These are phyloP conservation scores for Ichthyophthirius multifiliis DNA, from an alignment of 169 alveolate species.

Conservation along the genomic window DNA sequence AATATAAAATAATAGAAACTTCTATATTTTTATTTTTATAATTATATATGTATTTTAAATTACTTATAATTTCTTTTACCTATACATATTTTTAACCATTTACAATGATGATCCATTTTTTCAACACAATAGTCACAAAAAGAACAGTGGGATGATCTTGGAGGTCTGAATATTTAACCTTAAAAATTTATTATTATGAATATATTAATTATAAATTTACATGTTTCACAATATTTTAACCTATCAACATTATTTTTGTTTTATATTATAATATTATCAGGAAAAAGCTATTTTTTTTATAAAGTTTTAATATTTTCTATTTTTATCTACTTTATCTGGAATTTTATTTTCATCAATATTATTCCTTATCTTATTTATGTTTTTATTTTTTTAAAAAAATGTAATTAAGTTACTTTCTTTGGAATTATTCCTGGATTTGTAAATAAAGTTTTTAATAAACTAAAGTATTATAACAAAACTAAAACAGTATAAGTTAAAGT, in stretches of 20 bases:
- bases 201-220: neutral
- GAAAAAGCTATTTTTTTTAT: neutral
- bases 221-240: neutral
- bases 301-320: neutral
- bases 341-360: neutral
- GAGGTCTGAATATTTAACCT: slow-evolving; percentile 79
- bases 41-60: neutral
- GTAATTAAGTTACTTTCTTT: neutral
- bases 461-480: too few relatives aligned
- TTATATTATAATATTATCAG: neutral
- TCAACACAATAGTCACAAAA: slow-evolving; percentile 90
- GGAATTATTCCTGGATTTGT: neutral
- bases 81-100: slow-evolving; percentile 89
- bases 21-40: neutral
- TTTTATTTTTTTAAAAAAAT: too few relatives aligned
- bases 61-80: slow-evolving; percentile 84
- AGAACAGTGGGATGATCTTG: slow-evolving; percentile 88
- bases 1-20: neutral
- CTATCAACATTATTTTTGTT: neutral
- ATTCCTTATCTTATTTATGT: neutral
- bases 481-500: too few relatives aligned
- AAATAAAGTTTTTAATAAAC: too few relatives aligned
- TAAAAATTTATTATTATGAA: neutral
- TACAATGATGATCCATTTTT: slow-evolving; percentile 92
- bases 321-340: neutral